Evolutionary conservation across 768 basidiomycete species (phyloP).

Genomic region (Boletus sp.): DNA sequence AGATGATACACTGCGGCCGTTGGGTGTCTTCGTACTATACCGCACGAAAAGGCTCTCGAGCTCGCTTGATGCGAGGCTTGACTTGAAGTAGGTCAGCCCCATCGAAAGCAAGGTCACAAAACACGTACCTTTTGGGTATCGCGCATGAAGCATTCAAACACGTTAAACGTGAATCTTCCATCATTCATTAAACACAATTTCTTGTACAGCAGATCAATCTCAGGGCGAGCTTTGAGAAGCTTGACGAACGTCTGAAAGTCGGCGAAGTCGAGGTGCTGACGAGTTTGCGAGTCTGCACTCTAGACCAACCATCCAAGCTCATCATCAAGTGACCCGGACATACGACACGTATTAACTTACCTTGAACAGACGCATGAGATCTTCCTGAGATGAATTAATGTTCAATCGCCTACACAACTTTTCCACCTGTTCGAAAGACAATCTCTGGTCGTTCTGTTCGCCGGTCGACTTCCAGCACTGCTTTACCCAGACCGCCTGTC

Average conservation of each 20-base stretch:
- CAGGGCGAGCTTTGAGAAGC: constrained; percentile 78
- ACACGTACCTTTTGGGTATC: constrained; percentile 46
- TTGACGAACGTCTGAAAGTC: constrained; percentile 84
- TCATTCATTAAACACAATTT: constrained; percentile 31
- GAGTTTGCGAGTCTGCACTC: constrained; percentile 58
- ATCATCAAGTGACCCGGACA: not conserved
- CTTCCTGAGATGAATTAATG: constrained; percentile 51
- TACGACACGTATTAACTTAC: constrained; percentile 29
- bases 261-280: constrained; percentile 66
- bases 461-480: constrained; percentile 81
- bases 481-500: constrained; percentile 72
- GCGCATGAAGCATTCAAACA: constrained; percentile 52
- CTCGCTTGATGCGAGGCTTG: constrained; percentile 32
- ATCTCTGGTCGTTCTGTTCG: constrained; percentile 53
- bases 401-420: constrained; percentile 69
- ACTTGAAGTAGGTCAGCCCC: constrained; percentile 29
- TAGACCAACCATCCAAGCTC: constrained; percentile 25
- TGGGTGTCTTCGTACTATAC: constrained; percentile 26
- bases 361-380: constrained; percentile 57
- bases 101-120: not conserved
- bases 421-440: constrained; percentile 72
- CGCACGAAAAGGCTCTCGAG: constrained; percentile 36
- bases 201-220: constrained; percentile 66
- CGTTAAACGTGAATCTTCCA: constrained; percentile 34
- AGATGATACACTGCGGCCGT: not conserved